A percentile compares a stretch with the other conserved stretches of the same genome.
Evolutionary conservation across 139 green algal species (phyloP).

Genomic region (Bryopsis sp.): DNA sequence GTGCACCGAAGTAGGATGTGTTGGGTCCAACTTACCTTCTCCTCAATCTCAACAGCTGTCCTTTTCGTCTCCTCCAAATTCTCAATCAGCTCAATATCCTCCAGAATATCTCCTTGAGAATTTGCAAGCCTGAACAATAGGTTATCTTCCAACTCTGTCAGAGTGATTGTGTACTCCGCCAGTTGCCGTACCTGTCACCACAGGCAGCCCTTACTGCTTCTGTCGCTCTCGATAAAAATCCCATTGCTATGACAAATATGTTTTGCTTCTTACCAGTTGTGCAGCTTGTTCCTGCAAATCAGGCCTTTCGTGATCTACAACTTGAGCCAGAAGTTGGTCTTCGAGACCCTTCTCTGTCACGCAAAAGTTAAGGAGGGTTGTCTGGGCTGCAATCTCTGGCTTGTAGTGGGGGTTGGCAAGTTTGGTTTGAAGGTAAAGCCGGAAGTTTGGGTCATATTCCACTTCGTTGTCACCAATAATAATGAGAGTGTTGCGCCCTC

Average conservation of each 20-base stretch:
- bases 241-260: neutral
- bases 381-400: constrained; percentile 80
- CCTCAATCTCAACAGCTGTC: constrained; percentile 70
- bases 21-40: no score
- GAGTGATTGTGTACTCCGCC: constrained; percentile 73
- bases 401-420: constrained; percentile 83
- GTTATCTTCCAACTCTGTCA: constrained; percentile 80
- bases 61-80: constrained; percentile 87
- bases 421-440: constrained; percentile 81
- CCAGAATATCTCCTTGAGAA: constrained; percentile 82
- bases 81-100: constrained; percentile 84
- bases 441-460: constrained; percentile 55
- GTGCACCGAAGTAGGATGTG: no score
- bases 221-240: neutral
- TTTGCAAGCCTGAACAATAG: constrained; percentile 71
- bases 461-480: constrained; percentile 79
- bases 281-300: constrained; percentile 65
- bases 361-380: constrained; percentile 83
- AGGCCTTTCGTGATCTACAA: constrained; percentile 77
- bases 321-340: constrained; percentile 80
- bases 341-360: constrained; percentile 84
- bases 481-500: constrained; percentile 61
- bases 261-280: constrained; percentile 35
- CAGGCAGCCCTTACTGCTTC: no score
- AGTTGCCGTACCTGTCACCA: constrained; percentile 43